Percentiles rank a stretch among this genome's conserved stretches.
phyloP scores from a whole-genome alignment of 345 rosid genomes.

The Anacardium occidentale region DNA sequence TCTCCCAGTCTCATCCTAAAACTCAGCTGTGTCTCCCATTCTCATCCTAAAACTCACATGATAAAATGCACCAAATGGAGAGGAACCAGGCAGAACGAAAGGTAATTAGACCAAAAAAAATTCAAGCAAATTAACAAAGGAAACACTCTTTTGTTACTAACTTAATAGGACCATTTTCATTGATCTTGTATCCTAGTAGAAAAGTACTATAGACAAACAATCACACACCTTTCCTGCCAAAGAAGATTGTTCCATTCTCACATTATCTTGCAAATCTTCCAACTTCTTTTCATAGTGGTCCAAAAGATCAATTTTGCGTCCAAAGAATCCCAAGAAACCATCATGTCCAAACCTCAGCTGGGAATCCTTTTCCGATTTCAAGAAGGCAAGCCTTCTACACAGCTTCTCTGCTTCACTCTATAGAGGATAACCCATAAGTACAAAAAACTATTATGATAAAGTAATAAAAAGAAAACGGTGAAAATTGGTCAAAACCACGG shows the following conservation, averaged over 20 bases:
- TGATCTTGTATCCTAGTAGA: not conserved
- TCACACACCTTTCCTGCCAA: constrained; percentile 58
- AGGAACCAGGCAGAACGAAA: no score
- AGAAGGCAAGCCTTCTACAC: constrained; percentile 49
- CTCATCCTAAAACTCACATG: no score
- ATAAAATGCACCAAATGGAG: no score
- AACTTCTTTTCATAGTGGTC: constrained; percentile 66
- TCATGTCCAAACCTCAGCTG: constrained; percentile 42
- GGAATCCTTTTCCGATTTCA: constrained; percentile 41
- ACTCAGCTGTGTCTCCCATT: not conserved
- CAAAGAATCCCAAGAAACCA: constrained; percentile 73
- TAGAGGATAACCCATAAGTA: constrained; percentile 14
- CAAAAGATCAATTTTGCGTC: constrained; percentile 56
- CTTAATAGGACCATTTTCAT: not conserved
- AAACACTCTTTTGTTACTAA: not conserved
- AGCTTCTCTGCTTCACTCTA: constrained; percentile 71
- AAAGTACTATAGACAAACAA: constrained; percentile 1
- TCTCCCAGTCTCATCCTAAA: not conserved
- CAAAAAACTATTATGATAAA: constrained; percentile 11
- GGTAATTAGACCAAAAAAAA: not conserved
- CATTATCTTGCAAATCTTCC: constrained; percentile 57
- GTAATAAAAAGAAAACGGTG: constrained; percentile 12
- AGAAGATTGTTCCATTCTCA: constrained; percentile 56
- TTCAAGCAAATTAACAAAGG: not conserved
- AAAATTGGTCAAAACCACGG: constrained; percentile 12